These are phyloP conservation scores for Tolypocladium cylindrosporum DNA, from an alignment of 2,329 filamentous ascomycete species.

Conservation along the genomic window DNA sequence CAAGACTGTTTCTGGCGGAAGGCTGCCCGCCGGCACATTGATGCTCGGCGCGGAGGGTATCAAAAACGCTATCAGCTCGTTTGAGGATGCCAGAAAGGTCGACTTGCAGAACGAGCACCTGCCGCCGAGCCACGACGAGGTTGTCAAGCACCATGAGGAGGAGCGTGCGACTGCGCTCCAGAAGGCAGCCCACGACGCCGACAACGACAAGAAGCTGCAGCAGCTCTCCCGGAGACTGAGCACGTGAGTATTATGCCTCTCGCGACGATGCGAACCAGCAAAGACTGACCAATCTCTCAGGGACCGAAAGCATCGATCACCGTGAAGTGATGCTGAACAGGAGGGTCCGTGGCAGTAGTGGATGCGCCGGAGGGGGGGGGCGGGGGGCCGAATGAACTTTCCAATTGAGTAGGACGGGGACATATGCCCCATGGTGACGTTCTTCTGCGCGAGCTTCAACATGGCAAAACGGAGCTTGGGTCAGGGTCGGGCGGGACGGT, in stretches of 20 bases:
- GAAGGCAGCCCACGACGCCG: conserved; percentile 77
- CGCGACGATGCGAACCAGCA: not conserved
- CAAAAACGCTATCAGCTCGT: conserved; percentile 94
- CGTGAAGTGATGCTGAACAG: not conserved
- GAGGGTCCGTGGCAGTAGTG: not conserved
- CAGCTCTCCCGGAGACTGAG: conserved; percentile 84
- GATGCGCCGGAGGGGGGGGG: not conserved
- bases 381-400: too few relatives aligned
- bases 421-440: not conserved
- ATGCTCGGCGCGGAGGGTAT: conserved; percentile 98
- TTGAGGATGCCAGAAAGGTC: conserved; percentile 94
- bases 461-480: not conserved
- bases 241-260: conserved; percentile 53
- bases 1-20: conserved; percentile 90
- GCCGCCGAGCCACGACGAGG: conserved; percentile 87
- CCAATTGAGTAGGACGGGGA: not conserved
- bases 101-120: conserved; percentile 94
- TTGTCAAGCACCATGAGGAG: conserved; percentile 70
- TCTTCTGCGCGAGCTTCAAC: not conserved
- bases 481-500: not conserved
- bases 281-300: conserved; percentile 9
- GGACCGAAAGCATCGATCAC: conserved; percentile 19
- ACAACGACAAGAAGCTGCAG: conserved; percentile 82
- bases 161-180: conserved; percentile 76
- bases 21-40: conserved; percentile 86